Evolutionary conservation across 148 eudicot genomes (phyloP).

Genomic region (Spergularia marina): DNA sequence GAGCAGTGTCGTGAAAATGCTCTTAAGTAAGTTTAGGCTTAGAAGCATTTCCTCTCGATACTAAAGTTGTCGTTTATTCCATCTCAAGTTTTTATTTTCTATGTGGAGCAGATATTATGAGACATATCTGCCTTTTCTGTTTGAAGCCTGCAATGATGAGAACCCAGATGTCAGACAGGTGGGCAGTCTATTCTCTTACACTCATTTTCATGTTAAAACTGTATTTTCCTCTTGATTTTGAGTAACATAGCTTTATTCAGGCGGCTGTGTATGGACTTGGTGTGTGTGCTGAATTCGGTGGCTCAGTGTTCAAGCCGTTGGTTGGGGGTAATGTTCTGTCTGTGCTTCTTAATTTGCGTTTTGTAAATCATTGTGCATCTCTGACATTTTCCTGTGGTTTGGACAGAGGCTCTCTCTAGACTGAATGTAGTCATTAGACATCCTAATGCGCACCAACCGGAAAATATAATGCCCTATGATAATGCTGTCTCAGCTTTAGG

Average conservation of each 20-base stretch:
- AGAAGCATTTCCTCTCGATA: background rate
- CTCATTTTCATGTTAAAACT: background rate
- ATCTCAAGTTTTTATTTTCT: slow-evolving; percentile 6
- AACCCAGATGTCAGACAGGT: slow-evolving; percentile 88
- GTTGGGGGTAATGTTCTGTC: slow-evolving; percentile 58
- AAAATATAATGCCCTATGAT: slow-evolving; percentile 88
- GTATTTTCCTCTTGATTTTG: slow-evolving; percentile 14
- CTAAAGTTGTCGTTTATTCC: background rate
- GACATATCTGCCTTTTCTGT: slow-evolving; percentile 75
- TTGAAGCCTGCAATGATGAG: slow-evolving; percentile 92
- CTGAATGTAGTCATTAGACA: slow-evolving; percentile 67
- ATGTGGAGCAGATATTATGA: slow-evolving; percentile 66
- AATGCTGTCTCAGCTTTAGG: slow-evolving; percentile 96
- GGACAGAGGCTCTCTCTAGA: slow-evolving; percentile 90
- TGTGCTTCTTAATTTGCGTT: background rate
- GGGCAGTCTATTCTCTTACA: slow-evolving; percentile 15
- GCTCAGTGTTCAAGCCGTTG: slow-evolving; percentile 77
- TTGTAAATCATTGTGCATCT: background rate
- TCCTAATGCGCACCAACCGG: slow-evolving; percentile 60
- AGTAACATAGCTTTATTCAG: slow-evolving; percentile 34
- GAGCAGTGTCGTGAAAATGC: slow-evolving; percentile 97
- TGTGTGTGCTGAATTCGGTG: slow-evolving; percentile 96
- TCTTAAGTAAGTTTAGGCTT: slow-evolving; percentile 52
- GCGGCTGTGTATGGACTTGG: slow-evolving; percentile 99
- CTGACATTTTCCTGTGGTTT: background rate